Evolutionary conservation across 768 basidiomycete genomes (phyloP), one percentile per base, ranked within the genome.

Genomic region (Podaxis sp.): DNA sequence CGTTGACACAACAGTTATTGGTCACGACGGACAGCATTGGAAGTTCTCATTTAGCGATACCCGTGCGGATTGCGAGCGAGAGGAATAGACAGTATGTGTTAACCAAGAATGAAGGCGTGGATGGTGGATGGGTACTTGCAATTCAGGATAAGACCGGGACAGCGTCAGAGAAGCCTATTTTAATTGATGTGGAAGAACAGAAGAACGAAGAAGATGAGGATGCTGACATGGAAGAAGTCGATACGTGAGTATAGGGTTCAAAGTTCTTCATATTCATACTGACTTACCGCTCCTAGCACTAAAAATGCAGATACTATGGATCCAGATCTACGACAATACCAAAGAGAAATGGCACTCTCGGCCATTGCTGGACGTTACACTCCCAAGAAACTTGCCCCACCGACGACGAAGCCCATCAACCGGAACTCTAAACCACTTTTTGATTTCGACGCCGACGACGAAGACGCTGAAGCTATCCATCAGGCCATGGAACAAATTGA

Each of bases 51-150:
- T 83, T 98, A 54, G 87, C 88, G 3, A 98, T 98, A 60, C 96
- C 96, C 41, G 84, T 96, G 36, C 85, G 97, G 22, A 92, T 99
- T 65, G 97, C 97, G 1, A 95, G 94, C 67, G 96, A 99, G 74
- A 80, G 96, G 65, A 98, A 99, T 70, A 89, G 87, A 72, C 88
- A 97, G 73, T 99, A 99, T 74, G 80, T 98, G n/a, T 80, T 99
- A 63, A 82, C 99, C 63, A 96, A 96, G 78, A 96, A 97, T 68
- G 88, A 93, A 65, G 89, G 89, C 37, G 85, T 77, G 15, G 87
- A 84, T 22, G 95, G 96, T 2, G 97, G 97, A 1, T 99, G 97
- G 96, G 87, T 96, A 44, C 78, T 99, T 17, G 96, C 96, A 3
- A 89, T 98, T 46, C 82, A 91, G 53, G 93, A 97, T 67, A 85